A percentile compares a stretch with the other conserved stretches of the same genome.
These are phyloP conservation scores for Tylopilus vinaceipallidus DNA, from an alignment of 768 basidiomycete species.

Conservation along the genomic window DNA sequence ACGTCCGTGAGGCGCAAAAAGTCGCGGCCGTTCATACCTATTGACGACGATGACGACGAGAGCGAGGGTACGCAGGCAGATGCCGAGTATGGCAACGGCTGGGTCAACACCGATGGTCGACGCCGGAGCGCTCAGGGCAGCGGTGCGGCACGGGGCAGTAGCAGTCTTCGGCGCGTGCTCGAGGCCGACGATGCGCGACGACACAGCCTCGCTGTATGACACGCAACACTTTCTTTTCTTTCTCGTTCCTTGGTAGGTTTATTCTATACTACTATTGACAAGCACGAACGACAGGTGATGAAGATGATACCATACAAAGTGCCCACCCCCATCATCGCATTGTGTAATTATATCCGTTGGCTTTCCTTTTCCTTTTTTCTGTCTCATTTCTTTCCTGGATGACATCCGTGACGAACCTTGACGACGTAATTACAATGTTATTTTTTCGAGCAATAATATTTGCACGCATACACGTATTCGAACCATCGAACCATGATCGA, in stretches of 20 bases:
- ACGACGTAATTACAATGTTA: conserved; percentile 29
- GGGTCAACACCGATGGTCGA: conserved; percentile 59
- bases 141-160: conserved; percentile 16
- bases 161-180: conserved; percentile 32
- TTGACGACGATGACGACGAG: conserved; percentile 53
- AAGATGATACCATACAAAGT: conserved; percentile 25
- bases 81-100: conserved; percentile 56
- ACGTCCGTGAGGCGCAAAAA: conserved; percentile 48
- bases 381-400: conserved; percentile 3
- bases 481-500: no score
- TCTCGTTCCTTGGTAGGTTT: conserved; percentile 29
- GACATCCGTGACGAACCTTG: conserved; percentile 20
- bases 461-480: neutral
- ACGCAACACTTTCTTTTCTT: conserved; percentile 9
- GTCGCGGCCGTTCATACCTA: conserved; percentile 44
- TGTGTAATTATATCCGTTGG: conserved; percentile 30
- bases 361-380: neutral
- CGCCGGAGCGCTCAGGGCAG: conserved; percentile 41
- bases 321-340: conserved; percentile 1
- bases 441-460: conserved; percentile 19
- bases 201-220: conserved; percentile 66
- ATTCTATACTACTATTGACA: conserved; percentile 36
- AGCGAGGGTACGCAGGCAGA: conserved; percentile 74
- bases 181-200: conserved; percentile 55
- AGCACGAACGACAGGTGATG: conserved; percentile 18